A percentile compares a stretch with the other conserved stretches of the same genome.
Evolutionary conservation across 1,284 basidiomycete genomes (phyloP).

Genomic region (Pholiota adiposa): DNA sequence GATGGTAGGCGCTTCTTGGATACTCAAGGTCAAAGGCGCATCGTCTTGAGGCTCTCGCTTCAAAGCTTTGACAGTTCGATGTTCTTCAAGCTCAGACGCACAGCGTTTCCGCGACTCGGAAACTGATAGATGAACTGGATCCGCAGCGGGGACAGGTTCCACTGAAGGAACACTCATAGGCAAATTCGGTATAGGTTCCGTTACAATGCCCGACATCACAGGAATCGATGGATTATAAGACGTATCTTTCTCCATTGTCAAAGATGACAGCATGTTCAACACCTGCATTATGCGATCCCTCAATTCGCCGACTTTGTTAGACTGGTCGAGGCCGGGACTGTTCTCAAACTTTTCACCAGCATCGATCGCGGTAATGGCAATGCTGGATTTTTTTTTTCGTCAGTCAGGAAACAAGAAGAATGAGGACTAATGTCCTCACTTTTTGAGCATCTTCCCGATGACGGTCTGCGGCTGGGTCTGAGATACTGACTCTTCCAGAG

Average conservation of each 20-base stretch:
- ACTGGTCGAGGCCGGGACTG: constrained; percentile 36
- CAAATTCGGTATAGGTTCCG: constrained; percentile 12
- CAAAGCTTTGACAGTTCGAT: constrained; percentile 63
- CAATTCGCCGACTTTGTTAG: constrained; percentile 42
- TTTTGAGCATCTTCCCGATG: constrained; percentile 35
- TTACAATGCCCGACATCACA: constrained; percentile 11
- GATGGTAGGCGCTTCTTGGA: constrained; percentile 29
- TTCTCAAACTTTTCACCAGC: constrained; percentile 42
- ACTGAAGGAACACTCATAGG: constrained; percentile 12
- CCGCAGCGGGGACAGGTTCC: constrained; percentile 27
- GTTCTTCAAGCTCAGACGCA: constrained; percentile 63
- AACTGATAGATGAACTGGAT: constrained; percentile 26
- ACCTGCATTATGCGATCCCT: constrained; percentile 43
- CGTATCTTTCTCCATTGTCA: constrained; percentile 30
- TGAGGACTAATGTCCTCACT: constrained; percentile 28
- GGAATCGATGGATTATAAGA: constrained; percentile 12
- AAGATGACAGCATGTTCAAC: constrained; percentile 40
- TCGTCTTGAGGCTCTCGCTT: constrained; percentile 75
- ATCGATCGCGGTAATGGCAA: constrained; percentile 44
- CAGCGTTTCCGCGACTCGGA: constrained; percentile 65
- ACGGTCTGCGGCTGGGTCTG: constrained; percentile 25
- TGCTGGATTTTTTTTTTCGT: no score
- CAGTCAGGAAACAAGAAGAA: constrained; percentile 19
- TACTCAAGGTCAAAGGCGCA: constrained; percentile 31
- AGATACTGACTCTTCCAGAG: constrained; percentile 25